Evolutionary conservation across 208 protist species (phyloP).

Genomic region (Balamuthia mandrillaris): DNA sequence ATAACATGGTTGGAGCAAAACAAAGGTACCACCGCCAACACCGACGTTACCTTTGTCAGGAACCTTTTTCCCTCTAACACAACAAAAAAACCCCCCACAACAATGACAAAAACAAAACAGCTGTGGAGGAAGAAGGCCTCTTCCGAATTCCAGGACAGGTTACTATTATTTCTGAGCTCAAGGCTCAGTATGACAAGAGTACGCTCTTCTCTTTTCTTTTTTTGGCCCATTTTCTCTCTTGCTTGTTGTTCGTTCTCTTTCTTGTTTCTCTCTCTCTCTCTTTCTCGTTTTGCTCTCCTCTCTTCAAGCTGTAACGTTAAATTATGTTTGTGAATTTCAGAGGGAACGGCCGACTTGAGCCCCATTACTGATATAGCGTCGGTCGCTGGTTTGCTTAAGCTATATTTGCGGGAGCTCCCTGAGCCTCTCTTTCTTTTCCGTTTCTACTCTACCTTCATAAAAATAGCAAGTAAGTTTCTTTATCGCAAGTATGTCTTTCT

Average conservation of each 20-base stretch:
- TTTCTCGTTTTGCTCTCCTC: background rate
- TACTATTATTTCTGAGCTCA: background rate
- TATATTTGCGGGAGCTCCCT: slow-evolving; percentile 3
- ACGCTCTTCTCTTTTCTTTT: background rate
- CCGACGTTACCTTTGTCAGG: background rate
- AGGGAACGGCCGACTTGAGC: background rate
- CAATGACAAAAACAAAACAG: background rate
- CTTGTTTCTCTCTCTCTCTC: too few relatives aligned
- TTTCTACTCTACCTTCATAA: slow-evolving; percentile 7
- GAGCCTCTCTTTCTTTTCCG: background rate
- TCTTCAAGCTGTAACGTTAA: background rate
- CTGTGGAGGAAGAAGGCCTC: background rate
- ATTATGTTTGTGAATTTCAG: background rate
- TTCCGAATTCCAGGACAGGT: background rate
- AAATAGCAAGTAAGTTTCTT: background rate
- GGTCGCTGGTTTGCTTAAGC: background rate
- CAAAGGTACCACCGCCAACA: background rate
- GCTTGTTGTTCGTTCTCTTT: too few relatives aligned
- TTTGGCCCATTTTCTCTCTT: background rate
- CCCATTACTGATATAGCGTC: background rate
- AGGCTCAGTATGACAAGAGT: background rate
- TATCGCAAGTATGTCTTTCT: background rate
- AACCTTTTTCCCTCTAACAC: background rate
- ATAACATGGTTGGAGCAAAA: background rate
- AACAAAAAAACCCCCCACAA: too few relatives aligned